Base-by-base conservation (phyloP, 371 early-diverging fungal species). In the Syncephalastrum contaminatum region DNA sequence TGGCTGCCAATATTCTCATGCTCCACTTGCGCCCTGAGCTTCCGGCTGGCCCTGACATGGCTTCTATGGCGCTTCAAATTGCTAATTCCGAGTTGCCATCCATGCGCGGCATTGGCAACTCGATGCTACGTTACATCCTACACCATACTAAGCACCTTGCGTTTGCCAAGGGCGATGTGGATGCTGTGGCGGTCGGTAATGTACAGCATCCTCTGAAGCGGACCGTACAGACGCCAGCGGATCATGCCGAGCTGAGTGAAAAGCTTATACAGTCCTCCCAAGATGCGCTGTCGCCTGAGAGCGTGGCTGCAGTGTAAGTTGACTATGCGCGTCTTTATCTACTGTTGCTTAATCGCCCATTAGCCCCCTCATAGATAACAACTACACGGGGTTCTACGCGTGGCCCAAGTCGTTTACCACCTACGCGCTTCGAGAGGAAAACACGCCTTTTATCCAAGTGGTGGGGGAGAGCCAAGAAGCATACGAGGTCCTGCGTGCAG, bases 1-100 rank as follows among this genome's bases (percentile, higher is more conserved):
- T 93, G 86, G 82, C 89, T 3, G 81, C 88, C 54, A 88, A 84
- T 50, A 87, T 91, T 43, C 60, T 94, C 6, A 90, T 91, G 43
- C 58, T 88, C 19, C 72, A 85, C 20, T 63, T 86, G 46, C 65
- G 87, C 21, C 72, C 81, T 0, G 83, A 89, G 43, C 64, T 64
- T 43, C 80, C 88, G 16, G 79, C 83, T 2, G 75, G 82, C 3
- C 63, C 68, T 6, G 77, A 75, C 0, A 54, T 92, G 18, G 86
- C 82, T 3, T 46, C 45, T 1, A 83, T 88, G 49, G 76, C 83
- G 12, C 70, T 80, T 10, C 71, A 76, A 21, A 75, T 82, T 5
- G 59, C 86, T n/a, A 69, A 85, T 5, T 86, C 88, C 0, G 91
- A 93, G 47, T 68, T 91, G 46, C 84, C 90, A 7, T 72, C 86